Conservation (phyloP, 352 stramenopile species). For the Thalassiosira oceanica region DNA sequence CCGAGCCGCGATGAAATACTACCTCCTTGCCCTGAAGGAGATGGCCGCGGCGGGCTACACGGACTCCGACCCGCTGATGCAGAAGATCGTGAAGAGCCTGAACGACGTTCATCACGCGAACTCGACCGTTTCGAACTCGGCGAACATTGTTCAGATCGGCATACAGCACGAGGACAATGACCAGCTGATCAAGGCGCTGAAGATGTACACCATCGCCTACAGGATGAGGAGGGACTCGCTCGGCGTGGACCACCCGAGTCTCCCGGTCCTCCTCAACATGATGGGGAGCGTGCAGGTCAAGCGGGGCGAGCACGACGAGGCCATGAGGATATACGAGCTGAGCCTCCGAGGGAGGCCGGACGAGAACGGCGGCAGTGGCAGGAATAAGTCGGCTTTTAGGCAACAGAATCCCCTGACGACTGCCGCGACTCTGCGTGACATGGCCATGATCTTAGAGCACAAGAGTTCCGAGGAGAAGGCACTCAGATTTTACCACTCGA, state of each 20-base stretch:
- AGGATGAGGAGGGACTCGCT: slow-evolving; percentile 72
- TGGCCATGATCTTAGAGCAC: slow-evolving; percentile 76
- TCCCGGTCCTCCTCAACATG: slow-evolving; percentile 77
- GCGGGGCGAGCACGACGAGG: slow-evolving; percentile 62
- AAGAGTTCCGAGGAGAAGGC: slow-evolving; percentile 61
- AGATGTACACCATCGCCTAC: slow-evolving; percentile 80
- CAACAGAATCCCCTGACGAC: slow-evolving; percentile 33
- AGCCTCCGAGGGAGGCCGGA: slow-evolving; percentile 49
- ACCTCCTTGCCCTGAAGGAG: slow-evolving; percentile 58
- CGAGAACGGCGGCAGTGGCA: slow-evolving; percentile 23
- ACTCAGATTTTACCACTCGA: slow-evolving; percentile 77
- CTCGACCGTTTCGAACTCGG: slow-evolving; percentile 58
- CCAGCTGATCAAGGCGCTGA: slow-evolving; percentile 60
- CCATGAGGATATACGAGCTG: slow-evolving; percentile 75
- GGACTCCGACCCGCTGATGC: slow-evolving; percentile 41
- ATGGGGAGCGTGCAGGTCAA: slow-evolving; percentile 76
- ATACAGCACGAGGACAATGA: slow-evolving; percentile 75
- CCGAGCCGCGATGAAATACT: slow-evolving; percentile 70
- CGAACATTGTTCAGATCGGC: slow-evolving; percentile 79
- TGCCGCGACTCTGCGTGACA: slow-evolving; percentile 73
- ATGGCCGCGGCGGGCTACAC: slow-evolving; percentile 49
- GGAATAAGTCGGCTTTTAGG: slow-evolving; percentile 11
- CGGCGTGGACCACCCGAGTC: slow-evolving; percentile 59
- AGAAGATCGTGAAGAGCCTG: slow-evolving; percentile 46
- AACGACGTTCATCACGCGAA: slow-evolving; percentile 73